Evolutionary conservation across 306 rosid species (phyloP).

Genomic region (Dalbergia oliveri): DNA sequence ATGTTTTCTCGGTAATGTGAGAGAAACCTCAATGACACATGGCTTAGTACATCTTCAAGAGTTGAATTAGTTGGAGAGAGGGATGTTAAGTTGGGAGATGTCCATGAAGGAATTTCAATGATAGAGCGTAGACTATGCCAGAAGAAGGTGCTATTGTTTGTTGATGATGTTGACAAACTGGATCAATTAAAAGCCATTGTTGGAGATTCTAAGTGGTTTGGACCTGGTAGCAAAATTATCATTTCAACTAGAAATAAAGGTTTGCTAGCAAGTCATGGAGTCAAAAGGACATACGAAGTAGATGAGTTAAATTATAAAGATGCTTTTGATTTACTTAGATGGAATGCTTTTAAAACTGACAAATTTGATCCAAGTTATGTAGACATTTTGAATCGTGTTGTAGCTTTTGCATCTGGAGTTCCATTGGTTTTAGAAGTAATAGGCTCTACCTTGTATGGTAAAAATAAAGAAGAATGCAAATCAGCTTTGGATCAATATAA

Average conservation of each 20-base stretch:
- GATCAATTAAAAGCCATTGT: not conserved
- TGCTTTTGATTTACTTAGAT: not conserved
- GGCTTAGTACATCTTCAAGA: slow-evolving; percentile 2
- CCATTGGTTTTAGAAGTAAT: slow-evolving; percentile 24
- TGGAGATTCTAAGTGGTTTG: slow-evolving; percentile 24
- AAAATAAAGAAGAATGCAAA: not conserved
- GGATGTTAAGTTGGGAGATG: not conserved
- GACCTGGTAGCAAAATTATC: not conserved
- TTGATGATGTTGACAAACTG: slow-evolving; percentile 4
- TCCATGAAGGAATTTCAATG: not conserved
- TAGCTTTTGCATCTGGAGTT: not conserved
- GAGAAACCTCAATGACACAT: not conserved
- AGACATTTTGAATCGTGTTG: not conserved
- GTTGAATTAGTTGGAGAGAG: not conserved
- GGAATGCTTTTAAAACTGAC: not conserved
- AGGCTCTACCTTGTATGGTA: not conserved
- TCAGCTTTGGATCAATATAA: not conserved
- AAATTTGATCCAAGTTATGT: not conserved
- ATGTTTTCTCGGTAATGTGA: slow-evolving; percentile 13
- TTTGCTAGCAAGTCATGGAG: not conserved
- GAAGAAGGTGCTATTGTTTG: slow-evolving; percentile 16
- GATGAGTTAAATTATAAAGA: not conserved
- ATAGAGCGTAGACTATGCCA: not conserved
- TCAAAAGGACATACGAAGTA: not conserved
- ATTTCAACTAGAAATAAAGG: slow-evolving; percentile 12